Base-by-base conservation (phyloP, 306 rosid species). In the Castanea crenata region DNA sequence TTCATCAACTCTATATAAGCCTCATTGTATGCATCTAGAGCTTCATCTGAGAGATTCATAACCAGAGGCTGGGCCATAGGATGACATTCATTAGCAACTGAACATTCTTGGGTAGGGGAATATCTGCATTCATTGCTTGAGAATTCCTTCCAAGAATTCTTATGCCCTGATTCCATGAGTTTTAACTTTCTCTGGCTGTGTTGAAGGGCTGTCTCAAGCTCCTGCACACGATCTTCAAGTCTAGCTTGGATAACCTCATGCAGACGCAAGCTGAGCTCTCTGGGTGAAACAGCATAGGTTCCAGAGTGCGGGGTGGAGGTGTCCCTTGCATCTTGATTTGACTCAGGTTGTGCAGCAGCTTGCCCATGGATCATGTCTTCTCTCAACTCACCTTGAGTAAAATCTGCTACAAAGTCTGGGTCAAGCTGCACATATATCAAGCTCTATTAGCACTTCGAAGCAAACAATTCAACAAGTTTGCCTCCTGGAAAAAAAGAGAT, bases 231-330 rank as follows among this genome's bases (percentile, higher is more conserved):
- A 27, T 86, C 85, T 84, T 90, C 90, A 0, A 94, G 94, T 54
- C 94, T 87, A 29, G 88, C 87, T 86, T 92, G 90, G 63, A 92
- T 87, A 63, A 94, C 85, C 81, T 89, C 91, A 29, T 94, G 97
- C 78, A 94, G 84, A 25, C 90, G 90, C 76, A 94, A 52, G 69
- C 83, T 89, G 71, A 94, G 87, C 85, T 89, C 93, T 70, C 79
- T 78, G 16, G 98, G 92, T n/a, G 93, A 89, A 76, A 94, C 96
- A 35, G 90, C 90, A 83, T 86, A 87, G 83, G 90, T 85, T 31
- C 78, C 87, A 21, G 85, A 84, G 73, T 88, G 83, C 69, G 49
- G 52, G n/a, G 84, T 81, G 16, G 86, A 71, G 62, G 81, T 19
- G 52, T 83, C 85, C 23, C 76, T 59, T 18, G 51, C 78, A 74